Evolutionary conservation across 2,329 filamentous ascomycete genomes (phyloP), one percentile per base, ranked within the genome.

Genomic region (Aspergillus ruber): DNA sequence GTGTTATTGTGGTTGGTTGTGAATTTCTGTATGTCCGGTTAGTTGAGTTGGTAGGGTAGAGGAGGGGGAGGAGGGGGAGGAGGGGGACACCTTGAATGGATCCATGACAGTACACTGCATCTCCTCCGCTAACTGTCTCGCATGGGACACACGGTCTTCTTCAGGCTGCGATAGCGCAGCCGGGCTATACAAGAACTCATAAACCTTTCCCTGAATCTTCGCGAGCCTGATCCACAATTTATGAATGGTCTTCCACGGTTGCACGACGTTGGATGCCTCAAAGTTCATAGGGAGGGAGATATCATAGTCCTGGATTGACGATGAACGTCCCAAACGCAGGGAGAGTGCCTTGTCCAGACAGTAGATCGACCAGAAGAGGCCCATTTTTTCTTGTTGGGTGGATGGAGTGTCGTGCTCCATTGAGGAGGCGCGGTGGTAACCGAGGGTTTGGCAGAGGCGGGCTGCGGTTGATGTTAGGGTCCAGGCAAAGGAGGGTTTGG

Each of bases 401-500:
- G 43, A 20, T 17, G 43, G 8, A 23, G 50, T 49, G 47, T 62
- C 50, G 33, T 59, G 35, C 39, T 65, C 51, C 58, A 65, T 58
- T 23, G 64, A 56, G 4, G 56, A 54, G 9, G 51, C 38, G 39
- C 62, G 56, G 58, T 85, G 82, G 50, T 81, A 83, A 3, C 82
- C 82, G 3, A 84, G 74, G 0, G 77, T 78, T 55, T 83, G 80
- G 52, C 80, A 83, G 45, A 86, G 70, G 44, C 79, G 74, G 10
- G 78, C 76, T 0, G 82, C 82, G 15, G 75, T 74, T 6, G 76
- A 78, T 20, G 76, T 77, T 15, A 85, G 67, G n/a, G 80, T 77
- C 77, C 81, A 83, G n/a, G 79, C 80, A 3, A 85, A 72, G 0
- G 80, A 81, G 1, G 81, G 80, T 35, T 80, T 79, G 3, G 80